Evolutionary conservation across 768 basidiomycete species (phyloP).

Genomic region (Hemileccinum rubropunctum): DNA sequence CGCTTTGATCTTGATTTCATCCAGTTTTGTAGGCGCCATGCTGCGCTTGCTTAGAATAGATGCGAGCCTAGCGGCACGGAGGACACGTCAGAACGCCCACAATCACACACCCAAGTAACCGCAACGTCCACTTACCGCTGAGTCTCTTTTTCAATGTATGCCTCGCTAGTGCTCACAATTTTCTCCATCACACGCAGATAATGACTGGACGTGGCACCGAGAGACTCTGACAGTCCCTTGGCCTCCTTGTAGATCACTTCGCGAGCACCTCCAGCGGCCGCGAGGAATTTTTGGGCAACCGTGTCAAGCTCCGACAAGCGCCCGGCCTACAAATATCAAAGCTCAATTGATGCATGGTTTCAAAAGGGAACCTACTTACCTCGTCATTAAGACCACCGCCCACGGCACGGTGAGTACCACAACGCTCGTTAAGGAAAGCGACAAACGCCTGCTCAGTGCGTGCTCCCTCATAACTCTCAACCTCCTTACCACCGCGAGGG

Average conservation of each 20-base stretch:
- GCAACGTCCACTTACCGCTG: conserved; percentile 55
- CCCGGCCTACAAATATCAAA: conserved; percentile 60
- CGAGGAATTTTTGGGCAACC: conserved; percentile 74
- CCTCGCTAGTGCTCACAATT: conserved; percentile 63
- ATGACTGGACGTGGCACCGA: conserved; percentile 59
- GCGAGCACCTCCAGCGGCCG: conserved; percentile 53
- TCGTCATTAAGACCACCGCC: conserved; percentile 77
- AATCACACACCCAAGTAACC: not conserved
- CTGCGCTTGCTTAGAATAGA: conserved; percentile 76
- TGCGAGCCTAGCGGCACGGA: conserved; percentile 48
- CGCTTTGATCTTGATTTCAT: conserved; percentile 90
- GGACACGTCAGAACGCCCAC: conserved; percentile 7
- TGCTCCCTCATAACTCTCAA: conserved; percentile 64
- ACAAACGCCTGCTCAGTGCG: conserved; percentile 77
- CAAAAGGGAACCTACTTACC: conserved; percentile 36
- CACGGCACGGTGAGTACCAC: conserved; percentile 79
- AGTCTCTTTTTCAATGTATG: conserved; percentile 82
- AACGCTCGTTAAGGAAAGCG: conserved; percentile 78
- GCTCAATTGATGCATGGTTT: not conserved
- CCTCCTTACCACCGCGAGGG: conserved; percentile 65
- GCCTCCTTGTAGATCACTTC: conserved; percentile 68
- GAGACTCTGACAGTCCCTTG: conserved; percentile 41
- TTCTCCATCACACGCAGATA: conserved; percentile 94
- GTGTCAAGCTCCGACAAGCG: conserved; percentile 73
- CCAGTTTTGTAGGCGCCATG: conserved; percentile 76